Base-by-base conservation (phyloP, 192 early-diverging fungal species). In the Linnemannia exigua region DNA sequence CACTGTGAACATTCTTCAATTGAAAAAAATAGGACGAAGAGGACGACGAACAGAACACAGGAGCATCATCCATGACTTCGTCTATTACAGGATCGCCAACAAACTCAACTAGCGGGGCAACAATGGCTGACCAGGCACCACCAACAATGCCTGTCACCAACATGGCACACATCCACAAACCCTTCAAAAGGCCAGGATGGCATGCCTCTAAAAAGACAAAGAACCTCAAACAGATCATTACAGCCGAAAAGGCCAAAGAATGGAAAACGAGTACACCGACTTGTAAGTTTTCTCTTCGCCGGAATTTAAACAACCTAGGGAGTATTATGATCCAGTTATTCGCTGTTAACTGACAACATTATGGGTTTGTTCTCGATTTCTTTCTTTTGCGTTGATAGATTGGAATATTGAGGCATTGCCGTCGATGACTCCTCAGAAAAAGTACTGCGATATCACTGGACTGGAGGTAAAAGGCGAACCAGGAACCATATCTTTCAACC, bases 361-460 rank as follows among this genome's bases (percentile, higher is more conserved):
- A n/a, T n/a, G n/a, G n/a, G n/a, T n/a, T n/a, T n/a, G n/a, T n/a
- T n/a, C 72, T 20, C 16, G 47, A 20, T 75, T 41, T 58, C 19
- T 44, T 33, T 3, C 66, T 15, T 1, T 36, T 31, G 22, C 66
- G 33, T 46, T 58, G 20, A 16, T 79, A 95, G 94, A 96, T 87
- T 95, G 94, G 90, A 94, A 90, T 61, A 96, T 97, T 46, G 95
- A 97, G 80, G 95, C 95, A 17, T 89, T 95, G 73, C 96, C 96
- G 35, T 97, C 96, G 36, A 87, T 97, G 74, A 70, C 89, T 46
- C 96, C 96, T 17, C 92, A 93, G 80, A 96, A 96, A 88, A 97
- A 97, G 80, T 97, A 97, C 89, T 97, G 96, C 83, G 96, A 97
- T 80, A 92, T 97, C 67, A 97, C 96, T 11, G 96, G 96, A 25